A percentile compares a stretch with the other conserved stretches of the same genome.
Evolutionary conservation across 2,329 filamentous ascomycete genomes (phyloP).

Genomic region (Ambrosiella xylebori): DNA sequence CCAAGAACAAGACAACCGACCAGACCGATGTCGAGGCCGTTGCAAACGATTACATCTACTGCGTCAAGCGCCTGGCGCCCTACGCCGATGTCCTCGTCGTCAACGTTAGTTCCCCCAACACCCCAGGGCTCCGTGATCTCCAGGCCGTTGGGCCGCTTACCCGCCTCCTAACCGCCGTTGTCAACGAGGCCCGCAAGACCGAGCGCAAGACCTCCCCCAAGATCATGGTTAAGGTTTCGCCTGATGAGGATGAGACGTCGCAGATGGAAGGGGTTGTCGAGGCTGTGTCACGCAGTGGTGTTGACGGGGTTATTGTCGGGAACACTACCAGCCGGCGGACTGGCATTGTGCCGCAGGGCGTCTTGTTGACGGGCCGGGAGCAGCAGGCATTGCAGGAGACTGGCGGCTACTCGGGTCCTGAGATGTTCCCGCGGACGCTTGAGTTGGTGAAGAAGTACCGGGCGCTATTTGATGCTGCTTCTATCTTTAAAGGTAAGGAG

Average conservation of each 20-base stretch:
- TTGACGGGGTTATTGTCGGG: constrained; percentile 89
- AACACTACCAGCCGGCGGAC: constrained; percentile 78
- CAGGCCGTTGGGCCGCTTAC: constrained; percentile 76
- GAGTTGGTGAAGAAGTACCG: constrained; percentile 67
- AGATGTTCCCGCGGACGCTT: constrained; percentile 67
- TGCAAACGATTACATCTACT: constrained; percentile 69
- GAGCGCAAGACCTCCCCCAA: constrained; percentile 49
- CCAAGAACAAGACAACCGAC: constrained; percentile 89
- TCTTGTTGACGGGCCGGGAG: constrained; percentile 49
- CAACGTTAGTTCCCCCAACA: constrained; percentile 95
- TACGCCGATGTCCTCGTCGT: constrained; percentile 96
- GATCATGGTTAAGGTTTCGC: constrained; percentile 97
- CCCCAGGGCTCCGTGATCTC: constrained; percentile 71
- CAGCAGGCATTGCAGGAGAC: constrained; percentile 52
- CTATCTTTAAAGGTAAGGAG: constrained; percentile 19
- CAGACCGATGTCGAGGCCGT: constrained; percentile 74
- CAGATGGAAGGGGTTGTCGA: constrained; percentile 81
- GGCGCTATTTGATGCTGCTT: constrained; percentile 39
- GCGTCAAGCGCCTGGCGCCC: constrained; percentile 61
- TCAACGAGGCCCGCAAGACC: constrained; percentile 53
- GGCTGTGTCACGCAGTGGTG: constrained; percentile 65
- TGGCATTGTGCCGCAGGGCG: constrained; percentile 49
- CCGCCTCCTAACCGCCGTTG: constrained; percentile 63
- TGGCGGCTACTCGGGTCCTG: constrained; percentile 81
- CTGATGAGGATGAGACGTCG: constrained; percentile 73